Base-by-base conservation (phyloP, 805 yeast species). In the Yarrowia sp. region DNA sequence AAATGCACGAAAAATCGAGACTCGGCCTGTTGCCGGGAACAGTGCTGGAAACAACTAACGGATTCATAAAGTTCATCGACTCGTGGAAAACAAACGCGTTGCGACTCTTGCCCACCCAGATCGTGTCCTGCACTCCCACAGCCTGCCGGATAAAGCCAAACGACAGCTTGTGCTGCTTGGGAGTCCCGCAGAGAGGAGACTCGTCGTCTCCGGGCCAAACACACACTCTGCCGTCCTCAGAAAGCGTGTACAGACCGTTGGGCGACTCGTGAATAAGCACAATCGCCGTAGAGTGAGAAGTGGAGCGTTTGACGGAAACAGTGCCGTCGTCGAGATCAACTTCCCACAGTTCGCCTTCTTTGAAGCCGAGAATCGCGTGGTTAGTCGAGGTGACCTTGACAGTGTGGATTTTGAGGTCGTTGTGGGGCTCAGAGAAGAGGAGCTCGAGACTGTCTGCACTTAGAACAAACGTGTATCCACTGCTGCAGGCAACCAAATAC, bases 161-260 rank as follows among this genome's bases (percentile, higher is more conserved):
- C 7, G 71, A 66, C 8, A 71, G 67, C 14, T 73, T 64, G 39
- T 66, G 67, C 2, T 74, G 61, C 56, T 63, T 66, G 4, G 76
- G 74, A 21, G 66, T 62, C 4, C 61, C 65, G 21, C 65, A 62
- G 14, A 71, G 32, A 16, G 53, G 62, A 3, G 51, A 39, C n/a
- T 63, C 64, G 9, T 64, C 64, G 19, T 63, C 66, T 4, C 61
- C 29, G 2, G 65, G 64, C 79, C 79, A 76, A 1, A 72, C 63
- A 56, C 70, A 70, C 1, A 75, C 56, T 42, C 72, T 69, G 1
- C 79, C 78, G 22, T 74, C 76, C 3, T 71, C 74, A 41, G 76
- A 75, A 22, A 76, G 38, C 1, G 76, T 71, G 70, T 75, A 71
- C 56, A 72, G 63, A 12, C 64, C 69, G 25, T 62, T 42, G 2